Conservation (phyloP, 352 stramenopile genomes). For the Hyaloperonospora brassicae region DNA sequence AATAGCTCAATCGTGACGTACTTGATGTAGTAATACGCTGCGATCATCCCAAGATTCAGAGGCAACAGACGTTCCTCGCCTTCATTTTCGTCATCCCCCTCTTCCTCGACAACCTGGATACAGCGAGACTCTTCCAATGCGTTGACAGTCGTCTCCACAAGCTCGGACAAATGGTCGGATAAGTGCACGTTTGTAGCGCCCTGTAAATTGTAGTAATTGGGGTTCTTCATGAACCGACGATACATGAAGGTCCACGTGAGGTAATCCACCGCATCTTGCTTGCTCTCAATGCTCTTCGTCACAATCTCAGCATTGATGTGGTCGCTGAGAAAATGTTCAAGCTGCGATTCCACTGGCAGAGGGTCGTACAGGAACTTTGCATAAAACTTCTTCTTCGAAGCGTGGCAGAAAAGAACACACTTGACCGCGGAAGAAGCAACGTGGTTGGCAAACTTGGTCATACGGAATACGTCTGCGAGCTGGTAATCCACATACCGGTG, state of each 20-base stretch:
- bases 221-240: constrained; percentile 97
- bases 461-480: constrained; percentile 96
- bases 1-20: constrained; percentile 99
- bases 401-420: constrained; percentile 94
- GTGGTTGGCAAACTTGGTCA: constrained; percentile 89
- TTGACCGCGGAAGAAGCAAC: constrained; percentile 59
- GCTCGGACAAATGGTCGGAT: constrained; percentile 97
- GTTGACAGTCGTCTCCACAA: constrained; percentile 95
- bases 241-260: constrained; percentile 99
- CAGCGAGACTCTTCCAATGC: constrained; percentile 96
- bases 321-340: constrained; percentile 97
- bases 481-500: constrained; percentile 96
- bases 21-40: constrained; percentile 98
- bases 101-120: constrained; percentile 92
- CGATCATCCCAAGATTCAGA: constrained; percentile 99
- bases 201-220: constrained; percentile 99
- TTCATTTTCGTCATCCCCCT: constrained; percentile 70
- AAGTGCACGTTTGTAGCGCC: constrained; percentile 89
- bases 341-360: constrained; percentile 97
- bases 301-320: constrained; percentile 99
- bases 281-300: constrained; percentile 96
- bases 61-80: constrained; percentile 87
- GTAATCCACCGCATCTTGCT: constrained; percentile 99
- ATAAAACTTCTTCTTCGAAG: constrained; percentile 97
- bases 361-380: constrained; percentile 99